Evolutionary conservation across 768 basidiomycete species (phyloP).

Genomic region (Sporobolomyces roseus): DNA sequence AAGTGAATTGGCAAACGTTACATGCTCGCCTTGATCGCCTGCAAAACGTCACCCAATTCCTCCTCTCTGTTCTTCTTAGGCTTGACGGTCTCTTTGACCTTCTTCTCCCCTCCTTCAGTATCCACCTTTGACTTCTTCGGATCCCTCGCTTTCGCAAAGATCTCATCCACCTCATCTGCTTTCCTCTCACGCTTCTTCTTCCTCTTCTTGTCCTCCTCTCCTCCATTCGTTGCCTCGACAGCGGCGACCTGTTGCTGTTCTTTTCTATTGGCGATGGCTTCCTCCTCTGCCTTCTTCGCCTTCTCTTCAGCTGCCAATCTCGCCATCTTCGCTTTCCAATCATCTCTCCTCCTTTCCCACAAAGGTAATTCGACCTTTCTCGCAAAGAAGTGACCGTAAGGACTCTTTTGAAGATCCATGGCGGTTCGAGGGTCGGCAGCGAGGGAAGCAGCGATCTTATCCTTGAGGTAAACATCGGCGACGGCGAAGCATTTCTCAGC

Average conservation of each 20-base stretch:
- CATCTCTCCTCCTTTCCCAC: slow-evolving; percentile 70
- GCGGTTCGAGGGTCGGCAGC: slow-evolving; percentile 58
- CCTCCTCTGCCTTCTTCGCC: slow-evolving; percentile 6
- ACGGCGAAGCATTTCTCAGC: slow-evolving; percentile 85
- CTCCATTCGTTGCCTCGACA: neutral
- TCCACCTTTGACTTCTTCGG: slow-evolving; percentile 27
- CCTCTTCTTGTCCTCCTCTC: neutral
- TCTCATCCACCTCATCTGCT: slow-evolving; percentile 38
- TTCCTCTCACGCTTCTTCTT: slow-evolving; percentile 38
- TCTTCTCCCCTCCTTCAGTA: neutral
- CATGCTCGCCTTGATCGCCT: slow-evolving; percentile 35
- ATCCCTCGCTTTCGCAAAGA: slow-evolving; percentile 32
- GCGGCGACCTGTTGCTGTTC: neutral
- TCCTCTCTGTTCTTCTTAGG: neutral
- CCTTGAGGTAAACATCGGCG: slow-evolving; percentile 92
- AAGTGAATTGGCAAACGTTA: no score
- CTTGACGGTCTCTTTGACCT: neutral
- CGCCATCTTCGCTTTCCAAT: slow-evolving; percentile 71
- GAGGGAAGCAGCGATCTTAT: slow-evolving; percentile 83
- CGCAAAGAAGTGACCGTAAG: slow-evolving; percentile 82
- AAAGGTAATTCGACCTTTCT: slow-evolving; percentile 72
- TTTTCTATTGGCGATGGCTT: neutral
- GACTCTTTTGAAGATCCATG: slow-evolving; percentile 63
- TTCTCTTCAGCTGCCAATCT: slow-evolving; percentile 26
- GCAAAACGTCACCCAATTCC: slow-evolving; percentile 31